Evolutionary conservation across 2,329 filamentous ascomycete species (phyloP).

Genomic region (Calycina herbarum): DNA sequence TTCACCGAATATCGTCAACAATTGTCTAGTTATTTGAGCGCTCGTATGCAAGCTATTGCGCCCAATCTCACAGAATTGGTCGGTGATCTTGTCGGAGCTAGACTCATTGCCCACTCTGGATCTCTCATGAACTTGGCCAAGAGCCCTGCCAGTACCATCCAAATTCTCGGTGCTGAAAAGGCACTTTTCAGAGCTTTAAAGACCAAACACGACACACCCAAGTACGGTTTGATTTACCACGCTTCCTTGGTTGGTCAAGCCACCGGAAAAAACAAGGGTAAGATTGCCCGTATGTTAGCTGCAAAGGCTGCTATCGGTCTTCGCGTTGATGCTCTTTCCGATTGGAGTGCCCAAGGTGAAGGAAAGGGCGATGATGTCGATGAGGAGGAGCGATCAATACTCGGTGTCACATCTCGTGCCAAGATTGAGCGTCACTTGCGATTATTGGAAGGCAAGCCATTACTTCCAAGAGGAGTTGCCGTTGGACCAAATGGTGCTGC

Average conservation of each 20-base stretch:
- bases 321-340: slow-evolving; percentile 84
- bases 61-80: slow-evolving; percentile 93
- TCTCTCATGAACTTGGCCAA: slow-evolving; percentile 95
- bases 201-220: slow-evolving; percentile 98
- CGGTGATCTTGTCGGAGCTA: slow-evolving; percentile 89
- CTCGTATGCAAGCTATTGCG: slow-evolving; percentile 94
- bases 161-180: slow-evolving; percentile 98
- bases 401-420: slow-evolving; percentile 71
- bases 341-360: slow-evolving; percentile 69
- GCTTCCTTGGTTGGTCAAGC: slow-evolving; percentile 94
- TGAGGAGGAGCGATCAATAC: slow-evolving; percentile 83
- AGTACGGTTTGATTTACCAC: slow-evolving; percentile 95
- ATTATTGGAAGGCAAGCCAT: slow-evolving; percentile 84
- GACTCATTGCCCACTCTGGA: slow-evolving; percentile 91
- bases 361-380: slow-evolving; percentile 65
- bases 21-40: slow-evolving; percentile 84
- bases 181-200: slow-evolving; percentile 97
- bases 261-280: slow-evolving; percentile 97
- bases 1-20: slow-evolving; percentile 89
- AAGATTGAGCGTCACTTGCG: slow-evolving; percentile 76
- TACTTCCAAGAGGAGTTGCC: slow-evolving; percentile 72
- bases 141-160: slow-evolving; percentile 90
- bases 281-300: slow-evolving; percentile 95
- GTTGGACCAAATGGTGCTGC: slow-evolving; percentile 73
- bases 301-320: slow-evolving; percentile 92